A percentile compares a stretch with the other conserved stretches of the same genome.
phyloP scores from a whole-genome alignment of 768 basidiomycete genomes.

The Cystobasidium onofrii region DNA sequence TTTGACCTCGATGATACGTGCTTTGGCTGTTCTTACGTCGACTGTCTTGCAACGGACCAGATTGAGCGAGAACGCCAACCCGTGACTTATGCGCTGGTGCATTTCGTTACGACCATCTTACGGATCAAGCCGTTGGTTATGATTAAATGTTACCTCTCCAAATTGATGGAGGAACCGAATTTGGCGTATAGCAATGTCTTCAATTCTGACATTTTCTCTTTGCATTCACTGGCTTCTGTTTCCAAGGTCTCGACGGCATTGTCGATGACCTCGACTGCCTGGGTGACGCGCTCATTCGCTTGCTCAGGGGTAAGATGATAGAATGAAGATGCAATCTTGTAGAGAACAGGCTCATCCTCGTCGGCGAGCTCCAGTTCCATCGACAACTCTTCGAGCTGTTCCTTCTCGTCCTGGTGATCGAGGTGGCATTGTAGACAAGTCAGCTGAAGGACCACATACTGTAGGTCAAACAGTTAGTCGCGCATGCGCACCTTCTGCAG shows the following conservation, averaged over 20 bases:
- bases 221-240: slow-evolving; percentile 57
- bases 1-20: too few species aligned
- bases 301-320: slow-evolving; percentile 63
- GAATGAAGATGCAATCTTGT: slow-evolving; percentile 83
- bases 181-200: slow-evolving; percentile 77
- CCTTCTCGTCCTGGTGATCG: slow-evolving; percentile 71
- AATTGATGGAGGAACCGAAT: slow-evolving; percentile 54
- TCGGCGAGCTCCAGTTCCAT: slow-evolving; percentile 83
- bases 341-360: slow-evolving; percentile 70
- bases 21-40: too few species aligned
- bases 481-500: slow-evolving; percentile 57
- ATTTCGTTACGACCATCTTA: too few species aligned
- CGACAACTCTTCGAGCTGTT: slow-evolving; percentile 78
- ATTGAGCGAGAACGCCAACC: too few species aligned
- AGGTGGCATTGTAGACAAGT: not conserved
- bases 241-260: slow-evolving; percentile 53
- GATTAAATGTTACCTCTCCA: not conserved
- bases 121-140: too few species aligned
- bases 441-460: not conserved
- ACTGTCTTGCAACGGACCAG: too few species aligned
- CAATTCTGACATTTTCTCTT: slow-evolving; percentile 67
- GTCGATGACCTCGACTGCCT: slow-evolving; percentile 58
- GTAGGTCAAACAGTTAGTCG: slow-evolving; percentile 31
- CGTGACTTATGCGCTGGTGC: too few species aligned
- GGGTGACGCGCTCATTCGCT: slow-evolving; percentile 64